Conservation (phyloP, 2,329 filamentous ascomycete species). For the Exophiala oligosperma region DNA sequence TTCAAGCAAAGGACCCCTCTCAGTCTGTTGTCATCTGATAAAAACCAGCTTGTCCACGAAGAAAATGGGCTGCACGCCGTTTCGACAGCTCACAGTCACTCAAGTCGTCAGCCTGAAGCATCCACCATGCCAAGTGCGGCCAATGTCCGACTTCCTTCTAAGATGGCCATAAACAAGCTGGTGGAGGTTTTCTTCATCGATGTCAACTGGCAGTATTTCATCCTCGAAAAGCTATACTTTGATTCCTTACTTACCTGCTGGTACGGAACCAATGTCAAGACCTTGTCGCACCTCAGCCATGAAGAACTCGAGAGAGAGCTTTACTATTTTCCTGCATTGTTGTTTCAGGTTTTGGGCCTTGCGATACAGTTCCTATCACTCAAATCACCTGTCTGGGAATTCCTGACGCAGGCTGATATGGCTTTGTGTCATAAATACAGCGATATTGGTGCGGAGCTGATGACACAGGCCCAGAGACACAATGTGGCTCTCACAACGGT, state of each 20-base stretch:
- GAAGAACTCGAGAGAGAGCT: neutral
- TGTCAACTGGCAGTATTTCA: neutral
- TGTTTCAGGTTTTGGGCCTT: constrained; percentile 8
- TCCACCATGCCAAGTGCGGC: neutral
- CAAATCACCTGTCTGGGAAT: neutral
- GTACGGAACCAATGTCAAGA: neutral
- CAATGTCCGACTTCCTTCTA: neutral
- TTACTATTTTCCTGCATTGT: constrained; percentile 1
- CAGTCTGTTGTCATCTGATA: too few relatives aligned
- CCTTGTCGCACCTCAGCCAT: neutral
- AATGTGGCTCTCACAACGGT: neutral
- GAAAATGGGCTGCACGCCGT: neutral
- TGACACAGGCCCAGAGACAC: neutral
- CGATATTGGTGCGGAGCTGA: constrained; percentile 1
- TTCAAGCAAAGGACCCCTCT: too few relatives aligned
- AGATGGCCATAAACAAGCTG: neutral
- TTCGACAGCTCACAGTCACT: neutral
- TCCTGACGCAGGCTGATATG: neutral
- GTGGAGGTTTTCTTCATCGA: neutral
- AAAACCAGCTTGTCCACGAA: neutral
- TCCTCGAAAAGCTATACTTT: neutral
- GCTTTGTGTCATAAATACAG: constrained; percentile 1
- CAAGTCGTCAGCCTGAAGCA: neutral
- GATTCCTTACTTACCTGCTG: neutral
- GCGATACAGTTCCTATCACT: constrained; percentile 3